Base-by-base conservation (phyloP, 106 monocot genomes). In the Dactylorhiza incarnata region DNA sequence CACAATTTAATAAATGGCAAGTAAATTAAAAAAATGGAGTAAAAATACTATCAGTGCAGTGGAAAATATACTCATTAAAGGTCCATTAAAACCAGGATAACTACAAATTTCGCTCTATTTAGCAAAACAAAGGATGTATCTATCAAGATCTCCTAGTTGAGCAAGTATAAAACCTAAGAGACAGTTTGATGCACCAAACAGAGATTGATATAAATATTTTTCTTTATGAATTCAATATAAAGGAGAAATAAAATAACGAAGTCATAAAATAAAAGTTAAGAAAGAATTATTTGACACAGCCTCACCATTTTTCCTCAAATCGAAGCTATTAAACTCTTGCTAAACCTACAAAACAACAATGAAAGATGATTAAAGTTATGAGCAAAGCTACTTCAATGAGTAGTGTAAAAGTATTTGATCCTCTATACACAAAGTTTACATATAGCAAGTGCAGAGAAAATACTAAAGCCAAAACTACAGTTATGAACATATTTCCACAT, bases 341-440 rank as follows among this genome's bases (percentile, higher is more conserved):
- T 10, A 69, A 69, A 69, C 69, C 69, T 69, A 46, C 69, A 69
- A 15, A 69, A 46, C 45, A 69, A 46, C 45, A 44, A 69, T 17
- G 65, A 69, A 17, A 69, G 37, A 9, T 69, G 45, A 69, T 69
- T 5, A 69, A 5, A 69, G n/a, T 17, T 5, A 69, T 45, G 45
- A 69, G 45, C 16, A 69, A 17, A 69, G 3, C 6, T 6, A 46
- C 45, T 15, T 69, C 69, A 69, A 69, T 19, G 29, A 17, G 45
- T 68, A 68, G 15, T 68, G 43, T 68, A 68, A 52, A 52, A 52
- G 52, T 52, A 15, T 2, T 52, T 52, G 15, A 68, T 26, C 63
- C 11, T 65, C 63, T 20, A 22, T 25, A 24, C 7, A 24, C 10
- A 25, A 26, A 65, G 63, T 65, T 65, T 65, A 56, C 6, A 56